Evolutionary conservation across 495 filamentous ascomycete genomes (phyloP).

Genomic region (Neurospora cerealis): DNA sequence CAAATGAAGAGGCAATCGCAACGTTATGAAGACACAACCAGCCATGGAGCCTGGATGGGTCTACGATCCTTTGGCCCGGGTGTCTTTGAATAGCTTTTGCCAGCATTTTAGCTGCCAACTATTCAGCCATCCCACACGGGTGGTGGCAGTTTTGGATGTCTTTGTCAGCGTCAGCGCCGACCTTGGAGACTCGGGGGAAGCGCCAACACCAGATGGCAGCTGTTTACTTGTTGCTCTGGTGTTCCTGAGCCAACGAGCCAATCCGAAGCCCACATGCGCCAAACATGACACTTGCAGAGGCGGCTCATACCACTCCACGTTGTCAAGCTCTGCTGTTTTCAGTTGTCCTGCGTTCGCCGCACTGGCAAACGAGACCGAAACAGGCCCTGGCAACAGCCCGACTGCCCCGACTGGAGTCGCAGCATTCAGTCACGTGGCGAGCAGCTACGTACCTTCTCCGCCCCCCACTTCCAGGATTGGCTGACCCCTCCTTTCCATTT

Average conservation of each 20-base stretch:
- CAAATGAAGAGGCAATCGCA: background rate
- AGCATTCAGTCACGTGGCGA: background rate
- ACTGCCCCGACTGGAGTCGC: background rate
- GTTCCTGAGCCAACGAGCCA: background rate
- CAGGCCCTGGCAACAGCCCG: background rate
- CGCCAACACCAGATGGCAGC: background rate
- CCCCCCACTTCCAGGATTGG: conserved; percentile 15
- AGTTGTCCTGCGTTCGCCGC: background rate
- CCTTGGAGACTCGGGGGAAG: background rate
- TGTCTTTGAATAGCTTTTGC: background rate
- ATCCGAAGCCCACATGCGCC: background rate
- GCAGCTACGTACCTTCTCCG: conserved; percentile 6
- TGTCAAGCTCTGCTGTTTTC: background rate
- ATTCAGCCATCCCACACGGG: background rate
- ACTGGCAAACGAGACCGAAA: background rate
- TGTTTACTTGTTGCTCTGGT: background rate
- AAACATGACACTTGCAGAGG: background rate
- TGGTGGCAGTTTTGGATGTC: background rate
- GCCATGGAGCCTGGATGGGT: background rate
- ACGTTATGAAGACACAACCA: background rate
- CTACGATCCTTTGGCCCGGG: background rate
- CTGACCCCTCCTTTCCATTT: conserved; percentile 13
- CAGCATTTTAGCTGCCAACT: background rate
- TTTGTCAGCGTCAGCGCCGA: background rate
- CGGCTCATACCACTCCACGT: background rate